These are phyloP conservation scores for Starmerella ratchasimensis DNA, from an alignment of 805 yeast species.

Conservation along the genomic window DNA sequence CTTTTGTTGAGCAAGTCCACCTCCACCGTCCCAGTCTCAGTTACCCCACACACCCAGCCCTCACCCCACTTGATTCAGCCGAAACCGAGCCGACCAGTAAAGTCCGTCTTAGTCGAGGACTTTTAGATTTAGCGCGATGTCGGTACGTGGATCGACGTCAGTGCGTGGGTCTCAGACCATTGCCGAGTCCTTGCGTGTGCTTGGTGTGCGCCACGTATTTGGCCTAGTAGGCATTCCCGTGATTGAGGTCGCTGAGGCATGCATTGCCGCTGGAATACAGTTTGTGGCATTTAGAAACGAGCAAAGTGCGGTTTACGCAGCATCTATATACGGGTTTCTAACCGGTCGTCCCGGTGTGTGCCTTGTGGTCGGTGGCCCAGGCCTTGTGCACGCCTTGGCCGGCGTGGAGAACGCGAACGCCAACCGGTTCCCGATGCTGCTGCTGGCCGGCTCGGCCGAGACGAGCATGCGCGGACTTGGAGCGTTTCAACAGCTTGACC, in stretches of 20 bases:
- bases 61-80: too few species aligned
- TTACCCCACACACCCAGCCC: too few species aligned
- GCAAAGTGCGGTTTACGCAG: conserved; percentile 65
- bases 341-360: conserved; percentile 54
- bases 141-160: too few species aligned
- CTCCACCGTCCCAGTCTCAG: too few species aligned
- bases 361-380: conserved; percentile 66
- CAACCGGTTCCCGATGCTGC: conserved; percentile 52
- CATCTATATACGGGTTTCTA: conserved; percentile 53
- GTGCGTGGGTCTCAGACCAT: conserved; percentile 34
- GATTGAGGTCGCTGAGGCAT: conserved; percentile 54
- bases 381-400: conserved; percentile 51
- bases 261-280: conserved; percentile 38
- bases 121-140: too few species aligned
- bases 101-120: too few species aligned
- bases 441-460: conserved; percentile 50
- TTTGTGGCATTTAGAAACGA: conserved; percentile 56
- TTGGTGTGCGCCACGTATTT: conserved; percentile 46
- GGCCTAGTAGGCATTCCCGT: conserved; percentile 70
- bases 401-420: conserved; percentile 49
- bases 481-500: conserved; percentile 62
- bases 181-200: conserved; percentile 34
- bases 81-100: too few species aligned
- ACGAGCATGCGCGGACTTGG: conserved; percentile 39
- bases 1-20: too few species aligned